Evolutionary conservation across 805 yeast genomes (phyloP).

Genomic region (Suhomyces tanzawaensis): DNA sequence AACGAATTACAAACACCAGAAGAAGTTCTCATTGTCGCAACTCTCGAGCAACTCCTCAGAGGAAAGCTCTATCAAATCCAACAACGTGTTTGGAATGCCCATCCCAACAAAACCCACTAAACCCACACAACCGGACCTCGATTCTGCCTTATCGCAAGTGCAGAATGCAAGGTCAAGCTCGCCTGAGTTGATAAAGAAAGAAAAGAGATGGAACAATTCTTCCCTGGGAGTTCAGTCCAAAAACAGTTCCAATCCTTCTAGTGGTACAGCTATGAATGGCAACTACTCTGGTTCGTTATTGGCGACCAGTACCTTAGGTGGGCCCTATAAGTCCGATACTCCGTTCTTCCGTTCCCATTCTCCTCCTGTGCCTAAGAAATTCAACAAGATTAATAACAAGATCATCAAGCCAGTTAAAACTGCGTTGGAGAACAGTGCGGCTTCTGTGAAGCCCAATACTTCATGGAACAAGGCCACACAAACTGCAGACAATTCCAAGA

Average conservation of each 20-base stretch:
- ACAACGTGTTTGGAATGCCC: slow-evolving; percentile 11
- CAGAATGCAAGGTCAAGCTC: slow-evolving; percentile 8
- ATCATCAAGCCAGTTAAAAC: slow-evolving; percentile 10
- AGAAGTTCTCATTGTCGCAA: slow-evolving; percentile 30
- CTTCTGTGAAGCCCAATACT: background rate
- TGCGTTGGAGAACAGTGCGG: slow-evolving; percentile 7
- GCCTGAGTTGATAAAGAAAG: slow-evolving; percentile 11
- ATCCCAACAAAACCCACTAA: slow-evolving; percentile 8
- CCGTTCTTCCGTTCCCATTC: slow-evolving; percentile 20
- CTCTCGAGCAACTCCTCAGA: slow-evolving; percentile 39
- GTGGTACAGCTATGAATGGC: background rate
- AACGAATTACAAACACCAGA: slow-evolving; percentile 17
- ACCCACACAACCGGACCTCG: slow-evolving; percentile 5
- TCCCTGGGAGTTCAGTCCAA: background rate
- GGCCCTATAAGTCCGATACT: slow-evolving; percentile 4
- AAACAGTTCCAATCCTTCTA: background rate
- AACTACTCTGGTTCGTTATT: background rate
- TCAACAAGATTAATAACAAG: slow-evolving; percentile 15
- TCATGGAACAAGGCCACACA: background rate
- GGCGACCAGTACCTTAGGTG: background rate
- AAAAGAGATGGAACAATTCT: slow-evolving; percentile 10
- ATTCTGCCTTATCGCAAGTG: slow-evolving; percentile 5
- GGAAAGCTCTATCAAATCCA: slow-evolving; percentile 23
- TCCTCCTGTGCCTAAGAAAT: slow-evolving; percentile 24
- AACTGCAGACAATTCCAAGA: slow-evolving; percentile 2